A percentile compares a stretch with the other conserved stretches of the same genome.
Evolutionary conservation across 2,329 filamentous ascomycete genomes (phyloP).

Genomic region (Fusarium sp.): DNA sequence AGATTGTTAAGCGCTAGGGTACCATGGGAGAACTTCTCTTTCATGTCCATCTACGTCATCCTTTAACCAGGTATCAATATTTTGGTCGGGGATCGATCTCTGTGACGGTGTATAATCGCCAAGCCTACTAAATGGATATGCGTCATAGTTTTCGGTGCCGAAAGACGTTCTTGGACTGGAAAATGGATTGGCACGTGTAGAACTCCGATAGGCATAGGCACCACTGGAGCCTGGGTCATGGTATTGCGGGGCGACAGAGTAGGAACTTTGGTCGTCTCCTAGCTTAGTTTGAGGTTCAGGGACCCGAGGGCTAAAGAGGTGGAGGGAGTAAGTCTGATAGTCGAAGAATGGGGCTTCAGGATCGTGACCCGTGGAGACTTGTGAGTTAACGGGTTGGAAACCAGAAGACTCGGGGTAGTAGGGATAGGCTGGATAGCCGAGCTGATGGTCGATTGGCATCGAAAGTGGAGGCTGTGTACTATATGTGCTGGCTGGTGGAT

Average conservation of each 20-base stretch:
- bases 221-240: neutral
- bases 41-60: neutral
- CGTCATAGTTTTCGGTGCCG: neutral
- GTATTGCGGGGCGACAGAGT: neutral
- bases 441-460: neutral
- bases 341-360: neutral
- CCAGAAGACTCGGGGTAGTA: neutral
- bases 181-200: neutral
- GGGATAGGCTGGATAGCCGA: neutral
- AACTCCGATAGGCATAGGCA: neutral
- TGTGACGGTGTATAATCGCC: neutral
- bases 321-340: neutral
- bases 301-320: neutral
- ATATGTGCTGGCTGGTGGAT: neutral
- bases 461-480: neutral
- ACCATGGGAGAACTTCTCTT: neutral
- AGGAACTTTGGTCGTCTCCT: too few relatives aligned
- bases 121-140: neutral
- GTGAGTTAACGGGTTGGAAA: neutral
- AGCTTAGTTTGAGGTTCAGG: neutral
- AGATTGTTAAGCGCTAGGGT: neutral
- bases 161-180: neutral
- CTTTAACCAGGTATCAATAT: neutral
- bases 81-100: neutral
- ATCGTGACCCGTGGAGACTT: neutral